These are phyloP conservation scores for Paecilomyces sp. DNA, from an alignment of 2,329 filamentous ascomycete species.

Conservation along the genomic window DNA sequence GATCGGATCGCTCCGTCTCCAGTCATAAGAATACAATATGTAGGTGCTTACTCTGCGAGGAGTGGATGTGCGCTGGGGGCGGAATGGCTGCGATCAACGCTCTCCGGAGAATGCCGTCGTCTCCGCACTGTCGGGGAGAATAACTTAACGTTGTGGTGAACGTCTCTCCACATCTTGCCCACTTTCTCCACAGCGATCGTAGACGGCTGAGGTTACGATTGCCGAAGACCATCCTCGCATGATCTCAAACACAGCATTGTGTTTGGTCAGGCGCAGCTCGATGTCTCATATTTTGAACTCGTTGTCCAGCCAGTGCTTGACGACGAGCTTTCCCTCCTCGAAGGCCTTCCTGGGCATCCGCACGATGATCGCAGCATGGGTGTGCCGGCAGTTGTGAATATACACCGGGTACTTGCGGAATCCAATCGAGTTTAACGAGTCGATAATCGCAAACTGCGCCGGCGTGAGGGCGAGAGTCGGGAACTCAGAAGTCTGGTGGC, in stretches of 20 bases:
- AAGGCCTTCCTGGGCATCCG: conserved; percentile 61
- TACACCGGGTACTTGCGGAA: conserved; percentile 51
- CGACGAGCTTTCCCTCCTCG: conserved; percentile 68
- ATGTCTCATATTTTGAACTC: conserved; percentile 57
- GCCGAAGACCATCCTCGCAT: neutral
- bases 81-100: neutral
- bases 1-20: neutral
- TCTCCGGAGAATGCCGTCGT: neutral
- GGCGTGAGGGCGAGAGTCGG: conserved; percentile 71
- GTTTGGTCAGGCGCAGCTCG: neutral
- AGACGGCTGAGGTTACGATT: neutral
- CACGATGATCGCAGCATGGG: conserved; percentile 85
- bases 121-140: neutral
- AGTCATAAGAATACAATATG: neutral
- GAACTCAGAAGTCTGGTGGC: conserved; percentile 33
- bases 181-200: neutral
- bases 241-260: neutral
- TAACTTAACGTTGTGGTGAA: neutral
- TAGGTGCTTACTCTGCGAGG: neutral
- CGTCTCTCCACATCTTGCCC: neutral
- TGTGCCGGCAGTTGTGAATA: conserved; percentile 61
- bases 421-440: conserved; percentile 60
- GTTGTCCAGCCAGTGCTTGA: conserved; percentile 71
- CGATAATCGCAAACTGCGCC: conserved; percentile 79
- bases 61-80: neutral